Base-by-base conservation (phyloP, 73 alveolate genomes). In the Paramecium octaurelia region DNA sequence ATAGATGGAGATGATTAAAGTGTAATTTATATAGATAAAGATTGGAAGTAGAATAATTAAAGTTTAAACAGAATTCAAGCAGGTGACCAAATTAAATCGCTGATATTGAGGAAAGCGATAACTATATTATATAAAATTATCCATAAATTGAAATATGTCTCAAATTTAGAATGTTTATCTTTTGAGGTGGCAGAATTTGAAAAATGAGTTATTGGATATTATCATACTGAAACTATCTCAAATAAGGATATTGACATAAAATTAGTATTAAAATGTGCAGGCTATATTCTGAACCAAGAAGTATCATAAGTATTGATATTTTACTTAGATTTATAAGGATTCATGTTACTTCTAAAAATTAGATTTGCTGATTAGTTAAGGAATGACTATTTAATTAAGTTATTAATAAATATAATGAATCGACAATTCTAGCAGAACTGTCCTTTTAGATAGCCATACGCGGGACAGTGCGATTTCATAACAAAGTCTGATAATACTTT, bases 121-220 rank as follows among this genome's bases (percentile, higher is more conserved):
- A 24, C 50, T 86, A 10, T 57, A 75, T 86, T 4, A 10, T 7
- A 34, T 29, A 86, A 86, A 34, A 75, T 58, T 86, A 86, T 86
- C 88, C 10, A 87, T 87, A 10, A 3, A 11, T 31, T 29, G 2
- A 16, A 36, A 6, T 11, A 20, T 70, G 14, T 35, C 75, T 1
- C 14, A 60, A n/a, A 12, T 59, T 86, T 57, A 43, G 50, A 68
- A 43, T 77, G 92, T 80, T 2, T 31, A 54, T 92, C 69, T 27
- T 42, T 93, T 60, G 88, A 86, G 43, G 94, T 35, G 94, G 94
- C 1, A 85, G 50, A 44, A 70, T 85, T 27, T 69, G 54, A 54
- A 21, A 69, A 44, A 89, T 14, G 94, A 89, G 0, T 92, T 89
- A 88, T 85, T 29, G 80, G 42, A 44, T 23, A 21, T 69, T 14